phyloP scores from a whole-genome alignment of 2,329 filamentous ascomycete species.

The Zymoseptoria crescenta region DNA sequence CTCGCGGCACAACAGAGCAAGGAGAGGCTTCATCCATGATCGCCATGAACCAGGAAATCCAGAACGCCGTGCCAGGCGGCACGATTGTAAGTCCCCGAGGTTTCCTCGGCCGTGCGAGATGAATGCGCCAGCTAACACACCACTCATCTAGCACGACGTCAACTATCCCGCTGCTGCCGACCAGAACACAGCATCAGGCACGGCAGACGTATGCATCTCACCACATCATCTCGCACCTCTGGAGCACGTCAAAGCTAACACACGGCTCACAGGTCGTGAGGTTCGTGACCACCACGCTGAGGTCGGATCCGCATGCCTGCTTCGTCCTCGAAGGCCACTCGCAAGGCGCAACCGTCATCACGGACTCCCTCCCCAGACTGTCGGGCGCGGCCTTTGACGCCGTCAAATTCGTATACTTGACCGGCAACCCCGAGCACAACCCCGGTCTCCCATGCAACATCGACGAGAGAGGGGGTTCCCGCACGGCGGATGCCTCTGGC shows the following conservation, averaged over 20 bases:
- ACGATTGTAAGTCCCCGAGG: conserved; percentile 10
- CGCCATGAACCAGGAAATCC: conserved; percentile 30
- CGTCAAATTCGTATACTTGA: conserved; percentile 32
- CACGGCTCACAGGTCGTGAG: conserved; percentile 23
- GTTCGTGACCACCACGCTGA: conserved; percentile 25
- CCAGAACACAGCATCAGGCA: conserved; percentile 26
- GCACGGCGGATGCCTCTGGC: conserved; percentile 24
- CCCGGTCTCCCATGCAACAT: conserved; percentile 15
- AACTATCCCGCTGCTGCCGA: conserved; percentile 26
- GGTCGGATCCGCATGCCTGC: conserved; percentile 24
- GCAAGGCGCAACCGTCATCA: conserved; percentile 32
- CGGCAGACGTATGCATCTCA: conserved; percentile 17
- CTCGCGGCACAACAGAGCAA: conserved; percentile 23
- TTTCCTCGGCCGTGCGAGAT: not conserved
- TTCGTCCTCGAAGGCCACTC: conserved; percentile 34
- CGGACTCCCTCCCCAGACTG: conserved; percentile 27
- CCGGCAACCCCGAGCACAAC: conserved; percentile 30
- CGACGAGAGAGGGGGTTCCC: conserved; percentile 24
- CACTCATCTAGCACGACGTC: conserved; percentile 24
- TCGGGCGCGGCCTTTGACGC: conserved; percentile 29
- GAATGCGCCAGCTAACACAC: not conserved
- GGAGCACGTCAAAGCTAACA: conserved; percentile 1
- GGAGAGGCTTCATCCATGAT: conserved; percentile 24
- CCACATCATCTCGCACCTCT: not conserved
- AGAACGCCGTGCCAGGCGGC: conserved; percentile 24